Base-by-base conservation (phyloP, 192 early-diverging fungal species). In the Mycoemilia scoparia region DNA sequence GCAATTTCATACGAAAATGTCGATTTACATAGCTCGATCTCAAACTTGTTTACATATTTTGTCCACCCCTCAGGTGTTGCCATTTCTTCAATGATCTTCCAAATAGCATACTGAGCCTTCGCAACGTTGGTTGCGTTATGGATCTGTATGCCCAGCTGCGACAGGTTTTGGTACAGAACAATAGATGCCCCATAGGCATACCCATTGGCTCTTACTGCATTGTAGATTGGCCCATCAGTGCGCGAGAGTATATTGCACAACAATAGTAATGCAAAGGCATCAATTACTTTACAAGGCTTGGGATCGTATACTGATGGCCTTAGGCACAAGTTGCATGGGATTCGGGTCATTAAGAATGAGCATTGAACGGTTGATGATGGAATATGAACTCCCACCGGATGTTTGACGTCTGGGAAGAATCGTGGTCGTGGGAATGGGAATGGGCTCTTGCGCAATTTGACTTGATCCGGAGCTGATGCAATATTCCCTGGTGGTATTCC, bases 181-280 rank as follows among this genome's bases (percentile, higher is more conserved):
- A 87, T 39, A 2, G 59, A 62, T 7, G 71, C 68, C 38, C 68
- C 77, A 46, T 88, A 88, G 0, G 84, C 79, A 35, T 69, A 82
- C 14, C 77, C 75, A 17, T 59, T 57, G 10, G 83, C 83, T 23
- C 85, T 70, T 15, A 85, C 67, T 0, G 73, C 71, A 6, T 62
- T 76, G 57, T 73, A 82, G 3, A 89, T 53, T 0, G 80, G 79
- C 0, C 85, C 85, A 29, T 84, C 83, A 3, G 62, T 56, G 15
- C 74, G 62, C 6, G 74, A 69, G 5, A 89, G 47, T 7, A 87
- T 43, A 36, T 76, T 73, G n/a, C 66, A 52, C 13, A 89, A 49
- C 19, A 62, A 16, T 1, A 18, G 24, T 28, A 62, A 32, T 29
- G 59, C 39, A 21, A 40, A 62, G 0, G 27, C 34, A 21, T 62